Conservation (phyloP, 2,329 filamentous ascomycete species). For the Penicillium brevicompactum region DNA sequence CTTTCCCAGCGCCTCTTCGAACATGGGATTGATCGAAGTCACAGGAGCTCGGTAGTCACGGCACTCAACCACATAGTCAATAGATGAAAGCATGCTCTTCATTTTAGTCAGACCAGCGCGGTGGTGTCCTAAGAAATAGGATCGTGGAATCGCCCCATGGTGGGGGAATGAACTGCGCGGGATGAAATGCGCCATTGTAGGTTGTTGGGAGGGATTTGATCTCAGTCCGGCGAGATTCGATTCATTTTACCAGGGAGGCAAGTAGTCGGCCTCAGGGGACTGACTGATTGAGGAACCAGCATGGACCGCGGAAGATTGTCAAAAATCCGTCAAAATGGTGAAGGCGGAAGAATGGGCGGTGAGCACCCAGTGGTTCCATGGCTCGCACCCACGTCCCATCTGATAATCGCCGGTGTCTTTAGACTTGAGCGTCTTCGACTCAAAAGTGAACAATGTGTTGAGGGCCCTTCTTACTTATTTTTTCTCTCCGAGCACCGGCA, state of each 20-base stretch:
- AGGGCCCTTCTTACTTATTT: too few species aligned
- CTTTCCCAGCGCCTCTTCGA: conserved; percentile 75
- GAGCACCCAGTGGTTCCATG: neutral
- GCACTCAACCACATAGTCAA: conserved; percentile 90
- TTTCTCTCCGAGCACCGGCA: too few species aligned
- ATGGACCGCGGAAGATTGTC: neutral
- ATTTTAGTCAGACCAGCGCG: conserved; percentile 78
- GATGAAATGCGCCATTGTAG: conserved; percentile 57
- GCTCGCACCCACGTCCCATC: too few species aligned
- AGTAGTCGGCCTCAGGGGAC: neutral
- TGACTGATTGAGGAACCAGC: neutral
- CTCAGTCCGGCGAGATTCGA: conserved; percentile 1
- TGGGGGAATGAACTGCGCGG: conserved; percentile 74
- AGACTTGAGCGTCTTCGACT: neutral
- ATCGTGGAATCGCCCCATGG: conserved; percentile 75
- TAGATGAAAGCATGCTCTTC: conserved; percentile 74
- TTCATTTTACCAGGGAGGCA: conserved; percentile 10
- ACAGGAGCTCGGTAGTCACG: conserved; percentile 90
- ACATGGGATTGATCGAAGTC: conserved; percentile 84
- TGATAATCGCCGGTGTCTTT: neutral
- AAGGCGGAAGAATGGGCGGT: conserved; percentile 8
- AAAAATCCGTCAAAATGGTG: conserved; percentile 9
- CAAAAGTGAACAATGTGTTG: too few species aligned
- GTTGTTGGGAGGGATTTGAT: neutral
- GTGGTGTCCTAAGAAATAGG: conserved; percentile 96